These are phyloP conservation scores for Penicillium decumbens DNA, from an alignment of 2,329 filamentous ascomycete species.

Conservation along the genomic window DNA sequence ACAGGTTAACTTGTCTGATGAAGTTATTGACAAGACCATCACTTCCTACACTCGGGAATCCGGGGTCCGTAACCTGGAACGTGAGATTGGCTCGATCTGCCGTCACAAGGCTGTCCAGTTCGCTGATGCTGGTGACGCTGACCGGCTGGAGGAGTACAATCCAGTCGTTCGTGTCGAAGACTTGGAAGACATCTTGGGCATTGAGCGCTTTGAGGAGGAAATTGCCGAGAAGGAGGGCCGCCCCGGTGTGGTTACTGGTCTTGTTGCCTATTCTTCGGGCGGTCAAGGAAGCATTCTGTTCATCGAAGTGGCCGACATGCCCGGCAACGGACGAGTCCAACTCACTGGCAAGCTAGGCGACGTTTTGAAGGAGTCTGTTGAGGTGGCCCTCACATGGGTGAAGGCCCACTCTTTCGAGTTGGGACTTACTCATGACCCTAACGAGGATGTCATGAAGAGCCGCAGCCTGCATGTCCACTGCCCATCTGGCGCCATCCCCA, in stretches of 20 bases:
- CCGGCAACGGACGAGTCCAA: conserved; percentile 83
- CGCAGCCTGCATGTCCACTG: conserved; percentile 95
- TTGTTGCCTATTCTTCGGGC: conserved; percentile 89
- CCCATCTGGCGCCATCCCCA: conserved; percentile 88
- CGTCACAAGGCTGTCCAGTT: conserved; percentile 93
- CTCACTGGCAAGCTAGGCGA: conserved; percentile 94
- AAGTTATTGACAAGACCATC: conserved; percentile 91
- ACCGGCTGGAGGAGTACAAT: conserved; percentile 64
- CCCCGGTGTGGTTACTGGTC: conserved; percentile 89
- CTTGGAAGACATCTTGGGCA: conserved; percentile 83
- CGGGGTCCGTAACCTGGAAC: conserved; percentile 91
- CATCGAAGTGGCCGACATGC: conserved; percentile 98
- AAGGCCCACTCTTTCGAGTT: conserved; percentile 92
- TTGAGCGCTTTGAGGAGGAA: conserved; percentile 91
- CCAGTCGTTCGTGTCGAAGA: conserved; percentile 70
- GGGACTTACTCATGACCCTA: conserved; percentile 72
- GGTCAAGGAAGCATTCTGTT: conserved; percentile 95
- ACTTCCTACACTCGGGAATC: conserved; percentile 95
- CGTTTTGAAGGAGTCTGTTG: conserved; percentile 93
- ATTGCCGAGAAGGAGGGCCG: conserved; percentile 78
- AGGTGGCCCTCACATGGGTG: conserved; percentile 94
- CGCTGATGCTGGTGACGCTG: conserved; percentile 78
- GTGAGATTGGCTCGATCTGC: conserved; percentile 91
- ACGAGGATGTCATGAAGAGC: conserved; percentile 92
- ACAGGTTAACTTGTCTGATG: conserved; percentile 71